Evolutionary conservation across 805 yeast genomes (phyloP).

Genomic region (Wickerhamomyces hampshirensis): DNA sequence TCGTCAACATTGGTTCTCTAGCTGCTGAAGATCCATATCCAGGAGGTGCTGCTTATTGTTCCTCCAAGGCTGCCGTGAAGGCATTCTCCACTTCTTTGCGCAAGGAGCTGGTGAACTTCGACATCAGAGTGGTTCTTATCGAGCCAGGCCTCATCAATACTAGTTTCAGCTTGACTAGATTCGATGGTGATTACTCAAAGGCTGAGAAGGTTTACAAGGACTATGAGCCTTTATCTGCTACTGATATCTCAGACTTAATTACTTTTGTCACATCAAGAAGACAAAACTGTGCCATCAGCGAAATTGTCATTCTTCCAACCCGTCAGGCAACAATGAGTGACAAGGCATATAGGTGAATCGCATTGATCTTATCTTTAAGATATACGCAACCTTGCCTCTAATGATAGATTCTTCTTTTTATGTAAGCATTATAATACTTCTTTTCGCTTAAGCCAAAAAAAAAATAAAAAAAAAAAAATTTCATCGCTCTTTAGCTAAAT

Average conservation of each 20-base stretch:
- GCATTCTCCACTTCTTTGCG: conserved; percentile 66
- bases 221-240: conserved; percentile 50
- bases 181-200: conserved; percentile 46
- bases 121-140: conserved; percentile 55
- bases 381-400: no score
- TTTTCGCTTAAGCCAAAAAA: no score
- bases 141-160: conserved; percentile 68
- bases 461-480: no score
- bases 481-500: no score
- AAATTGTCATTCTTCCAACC: conserved; percentile 78
- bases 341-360: conserved; percentile 15
- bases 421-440: no score
- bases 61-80: conserved; percentile 68
- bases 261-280: conserved; percentile 53
- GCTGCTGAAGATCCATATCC: conserved; percentile 71
- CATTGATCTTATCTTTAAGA: not conserved
- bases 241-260: conserved; percentile 56
- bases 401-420: no score
- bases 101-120: conserved; percentile 66
- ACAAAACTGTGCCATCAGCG: conserved; percentile 58
- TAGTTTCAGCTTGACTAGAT: conserved; percentile 54
- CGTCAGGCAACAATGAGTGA: conserved; percentile 65
- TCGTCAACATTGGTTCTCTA: conserved; percentile 66
- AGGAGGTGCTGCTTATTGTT: conserved; percentile 65
- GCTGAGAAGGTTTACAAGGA: conserved; percentile 54